phyloP scores from a whole-genome alignment of 2,329 filamentous ascomycete genomes.

The Paecilomyces niveus region DNA sequence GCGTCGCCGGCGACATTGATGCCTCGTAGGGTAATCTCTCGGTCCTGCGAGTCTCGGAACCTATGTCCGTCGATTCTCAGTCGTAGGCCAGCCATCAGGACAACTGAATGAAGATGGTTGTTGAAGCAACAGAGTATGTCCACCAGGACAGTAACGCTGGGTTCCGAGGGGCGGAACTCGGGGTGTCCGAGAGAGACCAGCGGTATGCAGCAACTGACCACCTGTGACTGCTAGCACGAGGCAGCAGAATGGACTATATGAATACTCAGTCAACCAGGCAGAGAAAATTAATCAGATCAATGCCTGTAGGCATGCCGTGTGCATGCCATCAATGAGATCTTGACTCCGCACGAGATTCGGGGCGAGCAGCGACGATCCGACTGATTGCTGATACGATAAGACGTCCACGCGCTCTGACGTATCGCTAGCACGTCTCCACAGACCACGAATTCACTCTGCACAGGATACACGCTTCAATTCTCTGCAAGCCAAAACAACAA shows the following conservation, averaged over 20 bases:
- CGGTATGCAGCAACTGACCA: not conserved
- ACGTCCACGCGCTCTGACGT: conserved; percentile 9
- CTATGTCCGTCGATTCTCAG: conserved; percentile 77
- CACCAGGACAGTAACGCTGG: not conserved
- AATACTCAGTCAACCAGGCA: not conserved
- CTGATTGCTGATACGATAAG: conserved; percentile 11
- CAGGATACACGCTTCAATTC: conserved; percentile 1
- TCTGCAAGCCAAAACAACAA: not conserved
- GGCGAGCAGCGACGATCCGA: conserved; percentile 1
- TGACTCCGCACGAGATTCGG: not conserved
- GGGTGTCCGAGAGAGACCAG: not conserved
- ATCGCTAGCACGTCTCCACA: conserved; percentile 18
- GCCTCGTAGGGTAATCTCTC: conserved; percentile 81
- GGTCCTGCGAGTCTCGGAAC: conserved; percentile 74
- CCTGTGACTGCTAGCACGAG: not conserved
- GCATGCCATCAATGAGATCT: not conserved
- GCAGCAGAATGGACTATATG: not conserved
- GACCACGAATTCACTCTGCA: not conserved
- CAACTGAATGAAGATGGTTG: not conserved
- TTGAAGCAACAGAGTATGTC: not conserved
- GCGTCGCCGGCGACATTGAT: conserved; percentile 91
- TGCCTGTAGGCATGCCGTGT: not conserved
- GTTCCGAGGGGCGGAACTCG: not conserved
- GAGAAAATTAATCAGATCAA: not conserved
- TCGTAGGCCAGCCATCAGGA: conserved; percentile 63